Base-by-base conservation (phyloP, 768 basidiomycete species). In the Mycena filopes region DNA sequence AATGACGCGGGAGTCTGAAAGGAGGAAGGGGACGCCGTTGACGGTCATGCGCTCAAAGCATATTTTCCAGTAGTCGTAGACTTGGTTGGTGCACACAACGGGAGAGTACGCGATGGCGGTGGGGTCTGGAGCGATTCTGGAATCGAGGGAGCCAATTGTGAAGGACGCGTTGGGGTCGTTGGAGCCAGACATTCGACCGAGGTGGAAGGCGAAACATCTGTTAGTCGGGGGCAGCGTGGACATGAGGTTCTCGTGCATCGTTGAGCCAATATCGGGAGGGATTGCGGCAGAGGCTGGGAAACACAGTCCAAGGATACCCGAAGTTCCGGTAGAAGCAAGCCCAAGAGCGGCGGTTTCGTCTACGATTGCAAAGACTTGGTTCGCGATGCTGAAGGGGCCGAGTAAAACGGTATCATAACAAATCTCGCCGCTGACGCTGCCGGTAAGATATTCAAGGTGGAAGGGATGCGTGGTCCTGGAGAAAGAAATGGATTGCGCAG, bases 11-110 rank as follows among this genome's bases (percentile, higher is more conserved):
- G 88, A 87, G 18, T 71, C 60, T 2, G 86, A 82, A 20, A 88
- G 71, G 0, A 73, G 56, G 38, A 89, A 76, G 0, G 72, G 48
- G 25, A 74, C 72, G 9, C 77, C 76, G 60, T 87, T 80, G 70
- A 88, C 75, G 13, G 80, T 83, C 58, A 89, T 65, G 46, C 73
- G 73, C 21, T 74, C 77, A 45, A 87, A 72, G 0, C 86, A 82
- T 11, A 89, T 71, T 65, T 88, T 89, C 88, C 87, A 89, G 72
- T 83, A 88, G 66, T 88, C 84, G 62, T 83, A 86, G 0, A 71
- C 71, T 12, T 69, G 67, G 33, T 76, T 71, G 18, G 77, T 74
- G 58, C 74, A 71, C 59, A 80, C 79, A 29, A 87, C 84, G 48
- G 81, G 74, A 10, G 76, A 80, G 60, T 76, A 79, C 2, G 74